Evolutionary conservation across 2,329 filamentous ascomycete species (phyloP).

Genomic region (Cladosporium sp.): DNA sequence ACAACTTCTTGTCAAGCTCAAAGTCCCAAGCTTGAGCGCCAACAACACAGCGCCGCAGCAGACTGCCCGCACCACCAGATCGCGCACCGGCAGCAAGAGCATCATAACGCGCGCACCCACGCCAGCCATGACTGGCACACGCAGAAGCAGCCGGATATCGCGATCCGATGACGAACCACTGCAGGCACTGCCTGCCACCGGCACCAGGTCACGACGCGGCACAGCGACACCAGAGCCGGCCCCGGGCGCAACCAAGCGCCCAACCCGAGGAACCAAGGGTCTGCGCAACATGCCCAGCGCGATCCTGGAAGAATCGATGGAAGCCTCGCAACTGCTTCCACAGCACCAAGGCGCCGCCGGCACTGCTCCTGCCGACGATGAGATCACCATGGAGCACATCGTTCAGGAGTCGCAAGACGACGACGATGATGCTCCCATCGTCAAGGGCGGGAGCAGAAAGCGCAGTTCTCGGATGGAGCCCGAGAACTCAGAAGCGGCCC

Average conservation of each 20-base stretch:
- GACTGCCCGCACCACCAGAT: constrained; percentile 25
- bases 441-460: constrained; percentile 41
- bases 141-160: constrained; percentile 54
- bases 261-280: constrained; percentile 42
- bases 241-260: constrained; percentile 32
- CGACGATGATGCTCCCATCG: constrained; percentile 51
- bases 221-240: constrained; percentile 45
- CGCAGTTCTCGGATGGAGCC: constrained; percentile 24
- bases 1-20: constrained; percentile 36
- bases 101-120: constrained; percentile 29
- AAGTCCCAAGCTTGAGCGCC: constrained; percentile 23
- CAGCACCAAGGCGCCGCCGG: constrained; percentile 20
- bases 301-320: constrained; percentile 50
- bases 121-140: constrained; percentile 26
- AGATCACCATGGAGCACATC: constrained; percentile 28
- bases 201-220: constrained; percentile 50
- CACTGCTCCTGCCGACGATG: constrained; percentile 25
- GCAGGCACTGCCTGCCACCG: constrained; percentile 53
- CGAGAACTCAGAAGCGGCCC: constrained; percentile 25
- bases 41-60: constrained; percentile 11
- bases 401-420: constrained; percentile 44
- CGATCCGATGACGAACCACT: constrained; percentile 52
- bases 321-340: constrained; percentile 36
- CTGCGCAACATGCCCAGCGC: constrained; percentile 43
- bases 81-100: constrained; percentile 34